Base-by-base conservation (phyloP, 2,329 filamentous ascomycete genomes). In the Cladosporium colombiae region DNA sequence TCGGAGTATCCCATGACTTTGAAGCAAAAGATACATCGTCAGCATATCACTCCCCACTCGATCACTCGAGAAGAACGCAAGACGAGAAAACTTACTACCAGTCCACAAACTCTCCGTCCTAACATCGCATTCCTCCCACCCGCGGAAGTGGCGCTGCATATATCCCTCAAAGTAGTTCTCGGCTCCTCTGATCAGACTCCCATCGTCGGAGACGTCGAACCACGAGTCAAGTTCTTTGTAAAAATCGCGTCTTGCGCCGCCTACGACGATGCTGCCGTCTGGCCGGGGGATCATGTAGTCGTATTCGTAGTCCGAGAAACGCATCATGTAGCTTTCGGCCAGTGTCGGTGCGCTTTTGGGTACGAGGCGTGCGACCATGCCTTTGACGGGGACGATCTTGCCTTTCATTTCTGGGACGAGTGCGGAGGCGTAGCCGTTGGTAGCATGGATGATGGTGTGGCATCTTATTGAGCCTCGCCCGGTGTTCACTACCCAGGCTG, bases 201-300 rank as follows among this genome's bases (percentile, higher is more conserved):
- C 73, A 68, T 85, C 83, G 53, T 84, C 79, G 4, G 74, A 74
- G 27, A 79, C 81, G 10, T 78, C 74, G 66, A 80, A 81, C 82
- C 83, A 85, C 72, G 70, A 25, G n/a, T 37, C 31, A 3, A 62
- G 29, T 5, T 62, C 40, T 7, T 52, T 37, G 46, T 62, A 62
- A 69, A 78, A 82, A 1, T 70, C 69, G 23, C 70, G 68, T 25
- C 72, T 69, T 1, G 78, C 81, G 21, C 82, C 82, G 5, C 81
- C 80, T 2, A 82, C 78, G 11, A 81, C 71, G 60, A 81, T 78
- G 56, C 79, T 80, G 0, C 80, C 79, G 58, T 83, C 81, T 0
- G 72, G 68, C 1, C 81, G 77, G 21, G 78, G 76, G 57, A 82
- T 79, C 10, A 81, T 71, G 56, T 82, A 83, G 63, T 74, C 70